Base-by-base conservation (phyloP, 2,329 filamentous ascomycete species). In the Ophiostoma pallidulum region DNA sequence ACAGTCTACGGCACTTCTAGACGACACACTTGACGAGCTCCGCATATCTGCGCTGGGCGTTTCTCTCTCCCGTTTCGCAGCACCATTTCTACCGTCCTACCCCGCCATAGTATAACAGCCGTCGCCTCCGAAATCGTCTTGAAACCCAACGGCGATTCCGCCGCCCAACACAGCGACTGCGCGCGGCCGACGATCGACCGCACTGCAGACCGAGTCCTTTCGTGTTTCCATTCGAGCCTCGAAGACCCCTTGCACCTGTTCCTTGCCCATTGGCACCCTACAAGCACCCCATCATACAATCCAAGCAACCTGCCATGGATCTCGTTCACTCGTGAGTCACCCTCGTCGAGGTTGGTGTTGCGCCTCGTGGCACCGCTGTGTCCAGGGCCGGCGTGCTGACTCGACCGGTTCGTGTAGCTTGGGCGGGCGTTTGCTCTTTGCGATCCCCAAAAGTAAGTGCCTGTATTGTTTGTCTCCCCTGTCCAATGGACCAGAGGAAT, bases 381-480 rank as follows among this genome's bases (percentile, higher is more conserved):
- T 41, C 39, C 54, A 53, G 42, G 19, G 45, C 32, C 41, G n/a
- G n/a, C n/a, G n/a, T n/a, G n/a, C n/a, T n/a, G n/a, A n/a, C n/a
- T 38, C 46, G 26, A 22, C 8, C 10, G 24, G 18, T 20, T 46
- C 26, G 22, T 52, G 58, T 60, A 94, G 89, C 72, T 77, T 96
- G 63, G 88, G 92, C 74, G 90, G 91, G 62, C 85, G 92, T 56
- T 77, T 97, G 49, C 78, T 97, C 53, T 96, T 98, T 64, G 92
- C 92, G 53, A 87, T 98, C n/a, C 92, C 92, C 52, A 98, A 98
- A 72, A 98, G 88, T 90, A 72, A 73, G 86, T 80, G 78, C 47
- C 16, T 18, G 4, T 9, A 3, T 3, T 19, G 12, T 9, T 19
- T 20, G 3, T 6, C 16, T 19, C 18, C 6, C 16, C n/a, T n/a